Conservation (phyloP, 768 basidiomycete genomes). For the Boletus sensibilis region DNA sequence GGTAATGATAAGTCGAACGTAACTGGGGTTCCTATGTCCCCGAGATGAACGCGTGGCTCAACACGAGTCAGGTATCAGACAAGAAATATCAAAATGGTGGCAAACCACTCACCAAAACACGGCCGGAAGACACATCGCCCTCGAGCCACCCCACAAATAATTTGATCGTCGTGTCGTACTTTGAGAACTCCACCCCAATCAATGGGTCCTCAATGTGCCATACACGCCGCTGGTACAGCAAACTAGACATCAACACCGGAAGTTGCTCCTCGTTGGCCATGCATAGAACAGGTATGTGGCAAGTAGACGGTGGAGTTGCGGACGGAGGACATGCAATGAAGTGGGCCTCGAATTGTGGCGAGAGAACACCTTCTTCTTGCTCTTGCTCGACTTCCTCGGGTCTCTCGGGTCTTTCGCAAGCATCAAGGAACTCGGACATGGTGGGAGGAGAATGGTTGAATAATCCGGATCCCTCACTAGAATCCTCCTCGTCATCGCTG, state of each 20-base stretch:
- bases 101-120: not conserved
- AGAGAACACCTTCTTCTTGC: not conserved
- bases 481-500: not conserved
- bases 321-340: not conserved
- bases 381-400: slow-evolving; percentile 1
- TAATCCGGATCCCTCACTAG: not conserved
- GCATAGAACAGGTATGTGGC: slow-evolving; percentile 8
- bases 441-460: not conserved
- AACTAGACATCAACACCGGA: slow-evolving; percentile 8
- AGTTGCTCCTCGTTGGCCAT: slow-evolving; percentile 8
- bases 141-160: slow-evolving; percentile 7
- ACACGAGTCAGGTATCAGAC: not conserved
- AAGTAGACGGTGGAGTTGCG: not conserved
- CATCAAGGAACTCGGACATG: slow-evolving; percentile 4
- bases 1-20: slow-evolving; percentile 4
- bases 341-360: slow-evolving; percentile 1
- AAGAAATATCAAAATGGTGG: too few relatives aligned
- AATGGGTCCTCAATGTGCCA: slow-evolving; percentile 7
- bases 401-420: not conserved
- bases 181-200: slow-evolving; percentile 7
- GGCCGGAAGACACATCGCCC: not conserved
- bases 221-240: slow-evolving; percentile 4
- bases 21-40: not conserved
- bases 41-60: slow-evolving; percentile 10
- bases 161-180: slow-evolving; percentile 1